Evolutionary conservation across 306 rosid species (phyloP).

Genomic region (Bauhinia variegata): DNA sequence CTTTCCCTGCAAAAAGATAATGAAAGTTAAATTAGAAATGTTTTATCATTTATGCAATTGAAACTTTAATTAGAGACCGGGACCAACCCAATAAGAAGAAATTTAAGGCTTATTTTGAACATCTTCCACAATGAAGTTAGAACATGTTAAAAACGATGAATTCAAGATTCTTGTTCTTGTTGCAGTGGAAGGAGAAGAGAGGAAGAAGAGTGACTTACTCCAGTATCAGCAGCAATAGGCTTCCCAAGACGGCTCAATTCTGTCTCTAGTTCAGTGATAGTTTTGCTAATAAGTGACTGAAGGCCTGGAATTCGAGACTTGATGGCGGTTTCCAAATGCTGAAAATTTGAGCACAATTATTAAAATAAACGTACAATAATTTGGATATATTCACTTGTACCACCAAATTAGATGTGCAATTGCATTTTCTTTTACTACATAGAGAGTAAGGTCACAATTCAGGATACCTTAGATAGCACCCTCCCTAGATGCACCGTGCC

Average conservation of each 20-base stretch:
- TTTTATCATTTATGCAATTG: constrained; percentile 26
- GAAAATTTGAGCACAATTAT: constrained; percentile 35
- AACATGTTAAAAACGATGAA: constrained; percentile 1
- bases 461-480: constrained; percentile 85
- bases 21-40: not conserved
- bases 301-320: constrained; percentile 96
- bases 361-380: not conserved
- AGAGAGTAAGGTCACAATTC: constrained; percentile 11
- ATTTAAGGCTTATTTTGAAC: not conserved
- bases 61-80: not conserved
- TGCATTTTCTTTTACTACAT: constrained; percentile 25
- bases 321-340: constrained; percentile 97
- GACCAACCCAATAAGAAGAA: not conserved
- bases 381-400: not conserved
- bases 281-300: constrained; percentile 90
- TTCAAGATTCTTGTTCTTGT: not conserved
- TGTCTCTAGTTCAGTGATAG: constrained; percentile 81
- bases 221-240: constrained; percentile 90
- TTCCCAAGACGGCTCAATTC: constrained; percentile 91
- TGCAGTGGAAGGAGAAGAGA: not conserved
- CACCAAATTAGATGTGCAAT: constrained; percentile 10
- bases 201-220: constrained; percentile 56
- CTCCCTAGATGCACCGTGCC: constrained; percentile 98
- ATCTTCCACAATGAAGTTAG: not conserved
- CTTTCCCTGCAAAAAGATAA: constrained; percentile 74